Base-by-base conservation (phyloP, 768 basidiomycete genomes). In the Serendipita sp. region DNA sequence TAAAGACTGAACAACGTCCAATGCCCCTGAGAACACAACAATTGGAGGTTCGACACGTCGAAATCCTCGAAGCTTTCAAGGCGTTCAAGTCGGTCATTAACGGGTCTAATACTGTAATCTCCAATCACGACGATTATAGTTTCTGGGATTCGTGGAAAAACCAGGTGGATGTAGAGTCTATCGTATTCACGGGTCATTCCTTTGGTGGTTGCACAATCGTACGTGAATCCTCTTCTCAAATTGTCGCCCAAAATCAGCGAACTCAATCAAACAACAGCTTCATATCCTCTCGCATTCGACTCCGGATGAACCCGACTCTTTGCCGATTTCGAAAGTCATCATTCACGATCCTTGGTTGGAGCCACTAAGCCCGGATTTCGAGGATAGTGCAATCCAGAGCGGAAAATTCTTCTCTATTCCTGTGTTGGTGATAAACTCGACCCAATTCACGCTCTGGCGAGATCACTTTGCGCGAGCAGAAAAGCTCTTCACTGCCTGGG, bases 321-420 rank as follows among this genome's bases (percentile, higher is more conserved):
- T 90, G 62, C 84, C 83, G 0, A 72, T 87, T 58, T 71, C 74
- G 3, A 78, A 80, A 51, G 81, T 78, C 7, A 69, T 92, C 22
- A 75, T 85, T 22, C 77, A 89, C 17, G 90, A 93, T 72, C 90
- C 90, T 20, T 92, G 90, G 90, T 72, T 91, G 5, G 88, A 91
- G 62, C 87, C 89, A 17, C 68, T 90, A 24, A 78, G 83, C 4
- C 70, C 76, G 42, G 86, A 30, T 31, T 58, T 34, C 28, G 53
- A 58, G 20, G 24, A 81, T 31, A 83, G 82, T 3, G 83, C 75
- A 0, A 63, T 61, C 0, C 75, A 71, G 17, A 43, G 62, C 43
- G 56, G 61, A 31, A 61, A 60, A 33, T 60, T 65, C 24, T 30
- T 63, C 24, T 66, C 65, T 11, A 61, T 62, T n/a, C 63, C 72